phyloP scores from a whole-genome alignment of 106 monocot genomes.

The Dendrobium officinale region DNA sequence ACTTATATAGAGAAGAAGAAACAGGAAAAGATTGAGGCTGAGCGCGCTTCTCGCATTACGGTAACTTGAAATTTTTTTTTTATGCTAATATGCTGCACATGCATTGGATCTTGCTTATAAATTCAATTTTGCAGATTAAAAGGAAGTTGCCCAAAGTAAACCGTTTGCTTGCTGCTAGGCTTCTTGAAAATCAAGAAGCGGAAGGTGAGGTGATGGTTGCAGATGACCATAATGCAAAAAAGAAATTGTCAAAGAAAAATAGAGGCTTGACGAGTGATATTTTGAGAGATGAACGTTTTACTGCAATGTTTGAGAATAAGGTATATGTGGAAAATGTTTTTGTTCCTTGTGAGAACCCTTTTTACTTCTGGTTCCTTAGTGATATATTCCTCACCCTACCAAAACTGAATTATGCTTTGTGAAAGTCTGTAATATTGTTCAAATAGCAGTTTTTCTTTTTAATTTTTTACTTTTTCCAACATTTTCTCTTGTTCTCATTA shows the following conservation, averaged over 20 bases:
- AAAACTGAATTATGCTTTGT: neutral
- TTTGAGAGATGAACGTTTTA: slow-evolving; percentile 69
- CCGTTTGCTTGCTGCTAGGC: slow-evolving; percentile 47
- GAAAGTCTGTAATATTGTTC: neutral
- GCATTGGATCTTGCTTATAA: neutral
- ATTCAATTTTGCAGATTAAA: slow-evolving; percentile 42
- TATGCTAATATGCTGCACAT: slow-evolving; percentile 4
- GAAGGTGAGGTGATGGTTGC: slow-evolving; percentile 30
- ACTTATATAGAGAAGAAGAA: slow-evolving; percentile 49
- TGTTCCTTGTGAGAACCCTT: neutral
- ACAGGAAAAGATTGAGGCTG: slow-evolving; percentile 71
- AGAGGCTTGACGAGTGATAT: slow-evolving; percentile 49
- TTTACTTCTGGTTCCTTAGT: neutral
- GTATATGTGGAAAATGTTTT: slow-evolving; percentile 17
- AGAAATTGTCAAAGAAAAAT: slow-evolving; percentile 60
- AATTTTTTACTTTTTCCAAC: neutral
- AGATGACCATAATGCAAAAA: slow-evolving; percentile 30
- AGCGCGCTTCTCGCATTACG: slow-evolving; percentile 77
- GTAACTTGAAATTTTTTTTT: slow-evolving; percentile 28
- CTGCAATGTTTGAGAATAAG: slow-evolving; percentile 73
- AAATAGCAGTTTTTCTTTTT: neutral
- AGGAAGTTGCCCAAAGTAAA: slow-evolving; percentile 86
- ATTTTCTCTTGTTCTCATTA: neutral
- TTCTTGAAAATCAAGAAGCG: slow-evolving; percentile 56
- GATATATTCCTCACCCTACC: neutral